Evolutionary conservation across 2,329 filamentous ascomycete genomes (phyloP).

Genomic region (Colletotrichum theobromicola): DNA sequence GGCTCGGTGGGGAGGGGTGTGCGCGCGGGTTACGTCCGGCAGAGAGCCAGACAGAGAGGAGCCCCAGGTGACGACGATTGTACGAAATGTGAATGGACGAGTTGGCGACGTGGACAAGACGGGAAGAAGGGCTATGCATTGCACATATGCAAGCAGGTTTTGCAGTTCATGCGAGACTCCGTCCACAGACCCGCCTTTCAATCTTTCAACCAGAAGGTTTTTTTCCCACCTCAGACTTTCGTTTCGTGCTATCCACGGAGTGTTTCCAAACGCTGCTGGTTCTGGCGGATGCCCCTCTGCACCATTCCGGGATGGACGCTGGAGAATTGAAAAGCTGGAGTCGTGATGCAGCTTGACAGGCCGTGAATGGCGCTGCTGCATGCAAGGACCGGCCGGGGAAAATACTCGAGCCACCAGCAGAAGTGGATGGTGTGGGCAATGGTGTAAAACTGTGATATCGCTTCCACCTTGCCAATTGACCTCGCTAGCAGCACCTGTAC

Average conservation of each 20-base stretch:
- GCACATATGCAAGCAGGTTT: slow-evolving; percentile 23
- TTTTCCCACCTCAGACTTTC: not conserved
- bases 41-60: not conserved
- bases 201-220: not conserved
- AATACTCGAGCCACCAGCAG: not conserved
- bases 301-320: slow-evolving; percentile 1
- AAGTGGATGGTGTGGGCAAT: not conserved
- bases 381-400: slow-evolving; percentile 8
- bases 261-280: not conserved
- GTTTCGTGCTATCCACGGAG: not conserved
- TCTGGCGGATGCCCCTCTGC: not conserved
- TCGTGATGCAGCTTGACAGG: slow-evolving; percentile 5
- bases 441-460: slow-evolving; percentile 2
- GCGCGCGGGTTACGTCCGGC: slow-evolving; percentile 15
- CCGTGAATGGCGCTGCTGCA: not conserved
- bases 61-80: slow-evolving; percentile 9
- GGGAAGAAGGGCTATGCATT: slow-evolving; percentile 13
- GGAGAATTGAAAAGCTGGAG: not conserved
- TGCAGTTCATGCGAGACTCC: slow-evolving; percentile 21
- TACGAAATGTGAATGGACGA: slow-evolving; percentile 19
- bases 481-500: not conserved
- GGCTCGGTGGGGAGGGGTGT: not conserved
- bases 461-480: not conserved
- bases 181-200: not conserved
- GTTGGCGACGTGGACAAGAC: slow-evolving; percentile 1